Conservation (phyloP, 352 stramenopile species). For the Globisporangium spiculum region DNA sequence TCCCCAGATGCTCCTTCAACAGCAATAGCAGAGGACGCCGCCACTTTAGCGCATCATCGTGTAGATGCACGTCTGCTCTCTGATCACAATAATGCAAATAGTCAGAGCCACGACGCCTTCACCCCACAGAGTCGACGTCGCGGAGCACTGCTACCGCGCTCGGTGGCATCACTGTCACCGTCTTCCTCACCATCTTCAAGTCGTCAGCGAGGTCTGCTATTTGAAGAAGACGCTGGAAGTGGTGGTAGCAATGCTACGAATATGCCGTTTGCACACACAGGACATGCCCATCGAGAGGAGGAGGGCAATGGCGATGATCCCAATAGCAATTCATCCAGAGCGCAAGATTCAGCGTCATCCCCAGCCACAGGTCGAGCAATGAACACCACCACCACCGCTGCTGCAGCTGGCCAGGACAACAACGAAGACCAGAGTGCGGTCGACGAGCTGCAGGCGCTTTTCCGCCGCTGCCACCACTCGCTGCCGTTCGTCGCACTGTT, state of each 20-base stretch:
- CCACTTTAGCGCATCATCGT: background rate
- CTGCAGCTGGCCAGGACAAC: slow-evolving; percentile 17
- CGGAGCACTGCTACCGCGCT: background rate
- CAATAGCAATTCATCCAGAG: background rate
- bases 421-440: slow-evolving; percentile 48
- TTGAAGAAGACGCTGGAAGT: slow-evolving; percentile 7
- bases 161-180: background rate
- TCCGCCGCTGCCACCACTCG: slow-evolving; percentile 68
- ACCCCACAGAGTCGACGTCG: slow-evolving; percentile 4
- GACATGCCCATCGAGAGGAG: background rate
- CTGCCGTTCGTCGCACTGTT: slow-evolving; percentile 73
- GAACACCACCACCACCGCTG: background rate
- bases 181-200: background rate
- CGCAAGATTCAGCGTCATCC: background rate
- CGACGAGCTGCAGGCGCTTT: slow-evolving; percentile 61
- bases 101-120: background rate
- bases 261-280: background rate
- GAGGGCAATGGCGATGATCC: background rate
- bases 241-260: background rate
- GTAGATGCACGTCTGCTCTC: background rate
- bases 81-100: background rate
- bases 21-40: background rate
- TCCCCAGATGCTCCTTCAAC: background rate
- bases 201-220: background rate
- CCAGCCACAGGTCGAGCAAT: background rate